Evolutionary conservation across 2,329 filamentous ascomycete genomes (phyloP).

Genomic region (Aspergillus japonicus): DNA sequence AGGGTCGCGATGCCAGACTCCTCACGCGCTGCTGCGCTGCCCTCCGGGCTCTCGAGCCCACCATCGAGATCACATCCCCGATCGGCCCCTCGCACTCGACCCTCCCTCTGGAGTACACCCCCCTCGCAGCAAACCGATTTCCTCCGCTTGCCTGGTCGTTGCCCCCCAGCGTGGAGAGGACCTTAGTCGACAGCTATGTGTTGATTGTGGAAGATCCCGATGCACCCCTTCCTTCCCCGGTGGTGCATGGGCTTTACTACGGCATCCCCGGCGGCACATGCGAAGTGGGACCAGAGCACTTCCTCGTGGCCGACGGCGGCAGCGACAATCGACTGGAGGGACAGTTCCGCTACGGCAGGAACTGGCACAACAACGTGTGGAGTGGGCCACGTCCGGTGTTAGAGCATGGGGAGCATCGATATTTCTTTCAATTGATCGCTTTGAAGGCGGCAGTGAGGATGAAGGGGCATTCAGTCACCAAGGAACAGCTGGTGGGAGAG

Average conservation of each 20-base stretch:
- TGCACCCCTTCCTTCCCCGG: constrained; percentile 47
- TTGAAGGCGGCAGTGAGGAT: constrained; percentile 43
- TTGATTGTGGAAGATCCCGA: constrained; percentile 50
- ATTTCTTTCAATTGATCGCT: constrained; percentile 52
- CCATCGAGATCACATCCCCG: not conserved
- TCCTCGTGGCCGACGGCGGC: constrained; percentile 33
- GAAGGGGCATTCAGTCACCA: constrained; percentile 39
- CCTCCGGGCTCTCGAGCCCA: not conserved
- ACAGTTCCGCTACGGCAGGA: constrained; percentile 50
- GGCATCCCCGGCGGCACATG: constrained; percentile 38
- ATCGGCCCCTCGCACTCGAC: not conserved
- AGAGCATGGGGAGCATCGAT: constrained; percentile 54
- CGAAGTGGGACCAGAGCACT: constrained; percentile 33
- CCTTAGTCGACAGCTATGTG: constrained; percentile 39
- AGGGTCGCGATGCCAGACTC: constrained; percentile 22
- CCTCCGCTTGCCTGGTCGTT: constrained; percentile 34
- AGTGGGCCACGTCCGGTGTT: constrained; percentile 48
- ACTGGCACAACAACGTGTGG: constrained; percentile 42
- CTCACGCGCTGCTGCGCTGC: constrained; percentile 37
- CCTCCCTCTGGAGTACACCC: not conserved
- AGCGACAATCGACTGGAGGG: constrained; percentile 25
- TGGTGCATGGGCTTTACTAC: constrained; percentile 46
- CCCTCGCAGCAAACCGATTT: not conserved
- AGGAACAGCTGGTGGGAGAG: constrained; percentile 43
- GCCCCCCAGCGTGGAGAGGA: constrained; percentile 31